Evolutionary conservation across 768 basidiomycete species (phyloP).

Genomic region (Kwoniella bestiolae): DNA sequence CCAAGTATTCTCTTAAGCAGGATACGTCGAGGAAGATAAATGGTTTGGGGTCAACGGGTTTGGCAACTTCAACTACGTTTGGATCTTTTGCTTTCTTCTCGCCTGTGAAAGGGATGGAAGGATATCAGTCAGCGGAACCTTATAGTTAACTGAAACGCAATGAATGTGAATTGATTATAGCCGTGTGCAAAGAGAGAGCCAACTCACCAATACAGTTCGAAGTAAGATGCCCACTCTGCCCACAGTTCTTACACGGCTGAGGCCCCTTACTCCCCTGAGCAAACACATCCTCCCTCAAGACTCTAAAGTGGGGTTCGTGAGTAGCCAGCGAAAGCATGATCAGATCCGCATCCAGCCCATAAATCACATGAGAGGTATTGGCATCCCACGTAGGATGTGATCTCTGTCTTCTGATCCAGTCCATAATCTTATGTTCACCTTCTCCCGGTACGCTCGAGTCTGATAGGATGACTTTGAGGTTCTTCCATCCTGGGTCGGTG

Average conservation of each 20-base stretch:
- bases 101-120: constrained; percentile 57
- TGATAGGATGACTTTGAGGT: constrained; percentile 94
- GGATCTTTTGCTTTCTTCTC: constrained; percentile 65
- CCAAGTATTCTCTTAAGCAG: constrained; percentile 94
- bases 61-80: constrained; percentile 60
- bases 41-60: constrained; percentile 76
- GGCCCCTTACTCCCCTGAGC: constrained; percentile 71
- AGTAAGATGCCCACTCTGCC: constrained; percentile 91
- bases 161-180: too few species aligned
- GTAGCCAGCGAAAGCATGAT: constrained; percentile 99
- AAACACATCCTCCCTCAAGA: constrained; percentile 97
- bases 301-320: constrained; percentile 97
- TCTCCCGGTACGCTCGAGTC: constrained; percentile 97
- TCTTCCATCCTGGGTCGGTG: constrained; percentile 92
- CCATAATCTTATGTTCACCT: constrained; percentile 99
- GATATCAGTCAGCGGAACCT: not conserved
- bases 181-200: too few species aligned
- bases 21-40: constrained; percentile 99
- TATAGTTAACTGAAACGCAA: too few species aligned
- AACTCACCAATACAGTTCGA: constrained; percentile 80
- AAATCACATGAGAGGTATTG: constrained; percentile 95
- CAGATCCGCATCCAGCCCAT: constrained; percentile 98
- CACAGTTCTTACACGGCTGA: constrained; percentile 85
- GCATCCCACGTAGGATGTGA: constrained; percentile 86
- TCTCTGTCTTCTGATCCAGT: constrained; percentile 89